Evolutionary conservation across 1,139 yeast genomes (phyloP).

Genomic region (Diutina pseudorugosa): DNA sequence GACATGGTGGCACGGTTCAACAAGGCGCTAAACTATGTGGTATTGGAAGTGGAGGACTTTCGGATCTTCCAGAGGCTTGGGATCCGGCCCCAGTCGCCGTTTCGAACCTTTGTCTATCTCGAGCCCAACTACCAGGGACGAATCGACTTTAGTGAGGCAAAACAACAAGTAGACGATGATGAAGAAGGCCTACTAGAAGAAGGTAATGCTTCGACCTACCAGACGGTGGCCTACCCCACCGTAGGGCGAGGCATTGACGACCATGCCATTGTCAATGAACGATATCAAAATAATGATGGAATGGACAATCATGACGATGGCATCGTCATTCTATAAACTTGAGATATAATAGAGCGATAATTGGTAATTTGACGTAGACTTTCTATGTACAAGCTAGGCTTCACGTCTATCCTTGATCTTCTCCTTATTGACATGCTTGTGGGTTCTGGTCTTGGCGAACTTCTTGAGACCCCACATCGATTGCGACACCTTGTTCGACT

Average conservation of each 20-base stretch:
- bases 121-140: background rate
- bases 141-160: background rate
- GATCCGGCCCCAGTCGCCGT: background rate
- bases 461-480: constrained; percentile 98
- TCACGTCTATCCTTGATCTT: constrained; percentile 70
- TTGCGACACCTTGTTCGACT: constrained; percentile 87
- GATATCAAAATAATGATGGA: too few relatives aligned
- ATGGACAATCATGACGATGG: too few relatives aligned
- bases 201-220: background rate
- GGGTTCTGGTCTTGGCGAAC: constrained; percentile 87
- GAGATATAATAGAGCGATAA: too few relatives aligned
- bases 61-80: background rate
- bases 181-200: background rate
- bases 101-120: background rate
- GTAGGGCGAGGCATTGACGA: too few relatives aligned
- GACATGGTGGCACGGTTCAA: background rate
- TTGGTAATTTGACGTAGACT: background rate
- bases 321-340: too few relatives aligned
- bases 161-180: background rate
- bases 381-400: background rate
- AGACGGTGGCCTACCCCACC: background rate
- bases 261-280: too few relatives aligned
- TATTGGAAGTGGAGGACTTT: background rate
- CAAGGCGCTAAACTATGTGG: background rate
- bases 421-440: constrained; percentile 70